Evolutionary conservation across 257 asterid species (phyloP), one percentile per base, ranked within the genome.

Genomic region (Plectranthus barbatus): DNA sequence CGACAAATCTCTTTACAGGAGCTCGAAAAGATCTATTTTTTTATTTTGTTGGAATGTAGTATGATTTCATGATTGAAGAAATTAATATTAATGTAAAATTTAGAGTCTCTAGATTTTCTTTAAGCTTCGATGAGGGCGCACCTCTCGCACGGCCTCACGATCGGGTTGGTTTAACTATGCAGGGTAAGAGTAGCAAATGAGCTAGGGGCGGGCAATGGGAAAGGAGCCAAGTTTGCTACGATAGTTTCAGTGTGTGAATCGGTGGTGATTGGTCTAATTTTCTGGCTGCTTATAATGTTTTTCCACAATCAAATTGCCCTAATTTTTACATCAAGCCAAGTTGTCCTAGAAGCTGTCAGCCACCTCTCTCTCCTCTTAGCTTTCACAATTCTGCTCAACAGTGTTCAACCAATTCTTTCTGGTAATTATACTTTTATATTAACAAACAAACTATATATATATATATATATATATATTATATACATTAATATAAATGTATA

Each of bases 101-200:
- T 26, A 26, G 5, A 1, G 31, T 5, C 31, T 26, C 31, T 26
- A 5, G 31, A 26, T n/a, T n/a, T n/a, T n/a, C n/a, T n/a, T n/a
- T n/a, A n/a, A n/a, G n/a, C n/a, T n/a, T n/a, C n/a, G n/a, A n/a
- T n/a, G n/a, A n/a, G n/a, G n/a, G n/a, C n/a, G n/a, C n/a, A n/a
- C n/a, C n/a, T n/a, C n/a, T n/a, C n/a, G 31, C 2, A 26, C 31
- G 36, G 5, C 7, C 5, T 31, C 3, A 31, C 31, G 36, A 4
- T 31, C 5, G 36, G 36, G 36, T 31, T 1, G 26, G n/a, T n/a
- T n/a, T n/a, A 11, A 41, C 5, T 19, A 3, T 26, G 61, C 78
- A 88, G 96, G 55, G 96, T 88, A 23, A 77, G 96, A 54, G 90
- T 88, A 24, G 95, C 96, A 44, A 88, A 88, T 70, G 95, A 88